Base-by-base conservation (phyloP, 306 rosid genomes). In the Ziziphus jujuba region DNA sequence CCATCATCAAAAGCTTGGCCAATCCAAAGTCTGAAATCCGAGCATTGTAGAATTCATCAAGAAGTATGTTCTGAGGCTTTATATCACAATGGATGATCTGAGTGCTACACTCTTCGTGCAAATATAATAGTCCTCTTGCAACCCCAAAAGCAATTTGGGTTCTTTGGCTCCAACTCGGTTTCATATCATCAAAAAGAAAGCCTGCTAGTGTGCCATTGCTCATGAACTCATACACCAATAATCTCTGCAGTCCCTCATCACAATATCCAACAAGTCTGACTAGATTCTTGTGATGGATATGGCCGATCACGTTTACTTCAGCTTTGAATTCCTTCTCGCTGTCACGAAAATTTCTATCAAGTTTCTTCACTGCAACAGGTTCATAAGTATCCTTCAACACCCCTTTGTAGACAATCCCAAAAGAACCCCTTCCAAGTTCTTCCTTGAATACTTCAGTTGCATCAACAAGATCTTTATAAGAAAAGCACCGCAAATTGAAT, bases 21-120 rank as follows among this genome's bases (percentile, higher is more conserved):
- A 70, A 36, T 38, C 78, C 83, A 2, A 82, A 78, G 45, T 82
- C 86, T 12, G 80, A 40, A 9, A 71, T 78, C 35, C 57, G 57
- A 3, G 78, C 78, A 33, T 48, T 47, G 67, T 35, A 82, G 17
- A 51, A 9, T 7, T 75, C 83, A 24, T 81, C 77, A 1, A 81
- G 74, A 69, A 76, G 82, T 38, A 81, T 81, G 76, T 72, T 78
- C 22, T 78, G 79, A 28, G 82, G 82, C 71, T 78, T 78, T 40
- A 72, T 78, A 43, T 78, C 82, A 8, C 80, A 81, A 5, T 77
- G 85, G 24, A 73, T 70, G 63, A 66, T 81, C 34, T 70, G 77
- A 1, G 72, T 59, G 68, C 10, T 56, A 48, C 79, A 77, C 38
- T 81, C 85, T 59, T 81, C 82, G n/a, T 68, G 82, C 21, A 78